A percentile compares a stretch with the other conserved stretches of the same genome.
These are phyloP conservation scores for Pseudopyricularia cyperi DNA, from an alignment of 2,329 filamentous ascomycete species.

Conservation along the genomic window DNA sequence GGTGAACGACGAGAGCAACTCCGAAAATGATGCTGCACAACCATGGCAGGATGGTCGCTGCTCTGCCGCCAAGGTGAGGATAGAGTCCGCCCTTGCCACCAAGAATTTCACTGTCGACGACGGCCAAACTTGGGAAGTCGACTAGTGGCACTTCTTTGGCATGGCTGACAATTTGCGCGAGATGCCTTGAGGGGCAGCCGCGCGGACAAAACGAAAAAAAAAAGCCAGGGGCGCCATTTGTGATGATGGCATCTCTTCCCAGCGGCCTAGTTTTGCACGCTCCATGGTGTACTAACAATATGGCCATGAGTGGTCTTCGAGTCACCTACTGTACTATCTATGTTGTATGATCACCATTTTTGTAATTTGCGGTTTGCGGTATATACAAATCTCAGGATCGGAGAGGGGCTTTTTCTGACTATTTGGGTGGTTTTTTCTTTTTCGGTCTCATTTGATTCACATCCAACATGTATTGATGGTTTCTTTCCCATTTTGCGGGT, in stretches of 20 bases:
- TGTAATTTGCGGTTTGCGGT: not conserved
- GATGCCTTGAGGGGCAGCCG: not conserved
- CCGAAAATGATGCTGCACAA: not conserved
- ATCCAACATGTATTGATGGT: not conserved
- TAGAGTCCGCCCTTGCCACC: not conserved
- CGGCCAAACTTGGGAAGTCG: conserved; percentile 1
- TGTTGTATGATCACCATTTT: not conserved
- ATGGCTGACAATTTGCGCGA: conserved; percentile 1
- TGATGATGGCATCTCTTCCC: not conserved
- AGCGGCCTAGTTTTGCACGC: not conserved
- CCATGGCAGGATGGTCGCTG: not conserved
- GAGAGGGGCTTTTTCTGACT: not conserved
- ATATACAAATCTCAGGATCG: not conserved
- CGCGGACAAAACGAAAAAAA: not conserved
- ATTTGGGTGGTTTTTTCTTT: not conserved
- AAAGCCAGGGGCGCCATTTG: not conserved
- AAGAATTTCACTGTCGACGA: not conserved
- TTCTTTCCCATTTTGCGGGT: too few relatives aligned
- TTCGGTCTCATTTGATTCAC: not conserved
- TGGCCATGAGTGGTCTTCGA: not conserved
- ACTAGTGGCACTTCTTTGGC: not conserved
- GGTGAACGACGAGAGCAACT: not conserved
- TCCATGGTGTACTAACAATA: not conserved
- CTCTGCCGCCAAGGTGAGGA: not conserved
- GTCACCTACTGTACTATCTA: not conserved